These are phyloP conservation scores for Abelmoschus esculentus DNA, from an alignment of 345 rosid genomes.

Conservation along the genomic window DNA sequence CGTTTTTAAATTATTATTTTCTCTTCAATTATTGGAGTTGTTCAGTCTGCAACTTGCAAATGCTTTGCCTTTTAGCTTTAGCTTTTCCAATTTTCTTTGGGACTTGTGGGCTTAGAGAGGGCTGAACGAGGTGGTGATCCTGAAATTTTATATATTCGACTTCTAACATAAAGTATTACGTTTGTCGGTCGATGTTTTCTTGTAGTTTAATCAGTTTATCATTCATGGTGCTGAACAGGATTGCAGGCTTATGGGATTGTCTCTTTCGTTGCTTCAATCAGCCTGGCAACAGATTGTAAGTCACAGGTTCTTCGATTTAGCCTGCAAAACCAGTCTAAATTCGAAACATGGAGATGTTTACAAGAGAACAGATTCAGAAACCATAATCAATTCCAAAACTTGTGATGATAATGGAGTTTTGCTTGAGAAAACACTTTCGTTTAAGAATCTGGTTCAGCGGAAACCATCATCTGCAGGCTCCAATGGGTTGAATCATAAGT, in stretches of 20 bases:
- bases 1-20: too few relatives aligned
- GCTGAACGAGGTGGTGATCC: too few relatives aligned
- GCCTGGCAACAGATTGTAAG: slow-evolving; percentile 31
- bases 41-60: neutral
- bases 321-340: slow-evolving; percentile 13
- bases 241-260: slow-evolving; percentile 26
- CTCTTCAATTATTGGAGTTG: neutral
- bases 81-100: neutral
- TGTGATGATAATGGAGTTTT: slow-evolving; percentile 13
- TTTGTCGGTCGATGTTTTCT: neutral
- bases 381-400: too few relatives aligned
- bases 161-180: neutral
- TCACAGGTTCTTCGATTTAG: slow-evolving; percentile 15
- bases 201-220: neutral
- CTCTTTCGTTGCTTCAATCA: slow-evolving; percentile 30
- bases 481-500: neutral
- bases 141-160: too few relatives aligned
- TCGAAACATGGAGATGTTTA: neutral
- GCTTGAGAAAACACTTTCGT: slow-evolving; percentile 23
- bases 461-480: neutral
- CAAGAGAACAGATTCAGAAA: too few relatives aligned
- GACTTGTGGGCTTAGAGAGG: too few relatives aligned
- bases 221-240: neutral
- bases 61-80: neutral
- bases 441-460: slow-evolving; percentile 21